These are phyloP conservation scores for Lactarius hengduanensis DNA, from an alignment of 768 basidiomycete genomes.

Conservation along the genomic window DNA sequence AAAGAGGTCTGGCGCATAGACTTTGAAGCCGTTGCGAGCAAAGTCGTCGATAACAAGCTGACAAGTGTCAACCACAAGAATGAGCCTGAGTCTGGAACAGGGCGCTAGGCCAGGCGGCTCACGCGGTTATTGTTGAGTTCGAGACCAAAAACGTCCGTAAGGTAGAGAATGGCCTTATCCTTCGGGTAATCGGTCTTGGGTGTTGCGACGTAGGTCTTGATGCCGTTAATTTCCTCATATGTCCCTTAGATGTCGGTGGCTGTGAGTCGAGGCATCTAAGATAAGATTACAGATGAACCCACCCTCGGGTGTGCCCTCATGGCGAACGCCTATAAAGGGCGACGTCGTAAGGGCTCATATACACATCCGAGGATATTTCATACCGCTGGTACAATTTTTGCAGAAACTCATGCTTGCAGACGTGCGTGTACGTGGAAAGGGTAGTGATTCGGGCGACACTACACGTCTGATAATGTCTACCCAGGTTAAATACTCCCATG, in stretches of 20 bases:
- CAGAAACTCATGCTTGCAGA: constrained; percentile 48
- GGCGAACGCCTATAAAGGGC: constrained; percentile 34
- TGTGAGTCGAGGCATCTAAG: background rate
- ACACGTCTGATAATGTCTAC: background rate
- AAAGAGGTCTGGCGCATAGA: constrained; percentile 27
- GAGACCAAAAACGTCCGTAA: constrained; percentile 42
- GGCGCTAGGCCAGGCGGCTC: background rate
- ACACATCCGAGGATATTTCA: constrained; percentile 4
- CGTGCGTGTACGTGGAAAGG: background rate
- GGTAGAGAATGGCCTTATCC: constrained; percentile 43
- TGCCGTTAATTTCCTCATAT: constrained; percentile 37
- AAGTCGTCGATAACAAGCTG: constrained; percentile 47
- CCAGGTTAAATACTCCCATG: background rate
- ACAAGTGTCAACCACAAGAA: background rate
- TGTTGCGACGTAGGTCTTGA: constrained; percentile 43
- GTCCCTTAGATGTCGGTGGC: constrained; percentile 32
- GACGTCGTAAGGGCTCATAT: background rate
- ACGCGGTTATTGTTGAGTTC: constrained; percentile 37
- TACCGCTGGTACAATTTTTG: constrained; percentile 55
- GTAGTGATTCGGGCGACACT: background rate
- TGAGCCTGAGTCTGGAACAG: background rate
- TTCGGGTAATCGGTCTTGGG: constrained; percentile 41
- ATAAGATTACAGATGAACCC: background rate
- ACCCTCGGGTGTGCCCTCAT: constrained; percentile 41
- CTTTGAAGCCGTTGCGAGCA: constrained; percentile 40